These are phyloP conservation scores for Anthracocystis panici-leucophaei DNA, from an alignment of 1,284 basidiomycete genomes.

Conservation along the genomic window DNA sequence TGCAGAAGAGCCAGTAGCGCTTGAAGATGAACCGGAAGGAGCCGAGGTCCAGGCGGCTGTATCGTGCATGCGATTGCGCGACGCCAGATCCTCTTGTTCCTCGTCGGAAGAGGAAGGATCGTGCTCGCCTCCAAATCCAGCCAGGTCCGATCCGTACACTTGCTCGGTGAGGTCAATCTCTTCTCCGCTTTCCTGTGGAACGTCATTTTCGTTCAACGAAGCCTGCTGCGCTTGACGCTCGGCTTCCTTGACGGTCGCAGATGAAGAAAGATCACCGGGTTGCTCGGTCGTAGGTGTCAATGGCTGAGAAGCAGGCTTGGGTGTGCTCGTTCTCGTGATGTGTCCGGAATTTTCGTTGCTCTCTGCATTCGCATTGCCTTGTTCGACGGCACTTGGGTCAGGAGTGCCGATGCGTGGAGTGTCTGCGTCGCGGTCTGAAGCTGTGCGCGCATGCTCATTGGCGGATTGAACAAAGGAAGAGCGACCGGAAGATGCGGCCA, in stretches of 20 bases:
- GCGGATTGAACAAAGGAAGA: slow-evolving; percentile 30
- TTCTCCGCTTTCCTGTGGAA: slow-evolving; percentile 38
- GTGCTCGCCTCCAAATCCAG: slow-evolving; percentile 61
- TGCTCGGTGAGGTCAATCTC: slow-evolving; percentile 68
- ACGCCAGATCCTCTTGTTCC: slow-evolving; percentile 57
- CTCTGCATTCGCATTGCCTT: not conserved
- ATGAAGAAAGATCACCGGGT: not conserved
- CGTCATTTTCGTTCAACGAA: not conserved
- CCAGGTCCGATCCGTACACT: slow-evolving; percentile 64
- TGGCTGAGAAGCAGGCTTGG: slow-evolving; percentile 28
- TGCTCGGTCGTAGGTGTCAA: slow-evolving; percentile 29
- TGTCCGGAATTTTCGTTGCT: slow-evolving; percentile 2
- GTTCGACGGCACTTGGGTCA: slow-evolving; percentile 6
- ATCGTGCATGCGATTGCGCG: slow-evolving; percentile 62
- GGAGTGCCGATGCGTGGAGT: slow-evolving; percentile 12
- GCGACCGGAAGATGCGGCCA: slow-evolving; percentile 23
- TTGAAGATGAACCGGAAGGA: slow-evolving; percentile 8
- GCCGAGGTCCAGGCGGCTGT: slow-evolving; percentile 58
- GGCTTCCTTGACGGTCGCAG: not conserved
- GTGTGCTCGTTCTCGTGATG: slow-evolving; percentile 19
- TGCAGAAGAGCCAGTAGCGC: not conserved
- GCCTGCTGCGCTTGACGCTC: not conserved
- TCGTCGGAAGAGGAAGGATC: slow-evolving; percentile 27
- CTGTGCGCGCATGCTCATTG: slow-evolving; percentile 10
- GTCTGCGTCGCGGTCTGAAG: slow-evolving; percentile 14